Conservation (phyloP, 1,139 yeast genomes). For the Waltiozyma sp. region DNA sequence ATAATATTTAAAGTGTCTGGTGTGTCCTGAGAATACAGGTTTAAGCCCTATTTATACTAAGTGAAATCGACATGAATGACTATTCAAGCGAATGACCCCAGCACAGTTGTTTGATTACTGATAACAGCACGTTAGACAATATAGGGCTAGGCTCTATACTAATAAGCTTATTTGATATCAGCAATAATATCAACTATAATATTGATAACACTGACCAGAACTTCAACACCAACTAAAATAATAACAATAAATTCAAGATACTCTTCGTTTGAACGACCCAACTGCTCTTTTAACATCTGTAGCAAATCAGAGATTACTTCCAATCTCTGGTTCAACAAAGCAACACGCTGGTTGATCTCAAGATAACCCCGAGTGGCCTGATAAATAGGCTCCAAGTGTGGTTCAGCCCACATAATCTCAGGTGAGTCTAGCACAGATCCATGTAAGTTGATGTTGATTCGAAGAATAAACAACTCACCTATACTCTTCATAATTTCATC, state of each 20-base stretch:
- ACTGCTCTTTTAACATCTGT: conserved; percentile 93
- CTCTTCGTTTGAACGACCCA: conserved; percentile 88
- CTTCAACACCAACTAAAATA: conserved; percentile 86
- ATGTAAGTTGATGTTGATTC: conserved; percentile 86
- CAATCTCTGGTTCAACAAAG: conserved; percentile 75
- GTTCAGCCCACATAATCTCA: conserved; percentile 98
- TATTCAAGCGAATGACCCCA: no score
- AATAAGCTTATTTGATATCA: conserved; percentile 9
- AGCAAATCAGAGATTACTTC: conserved; percentile 89
- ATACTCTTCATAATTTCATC: conserved; percentile 94
- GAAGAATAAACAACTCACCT: conserved; percentile 83
- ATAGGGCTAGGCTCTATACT: no score
- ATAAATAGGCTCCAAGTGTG: conserved; percentile 91
- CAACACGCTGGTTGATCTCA: conserved; percentile 88
- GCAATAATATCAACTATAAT: conserved; percentile 34
- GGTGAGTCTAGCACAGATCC: conserved; percentile 95
- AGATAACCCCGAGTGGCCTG: conserved; percentile 93
- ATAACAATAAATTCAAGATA: conserved; percentile 88
- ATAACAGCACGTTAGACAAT: background rate
- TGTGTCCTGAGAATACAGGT: no score
- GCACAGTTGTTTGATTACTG: no score
- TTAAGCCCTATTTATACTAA: no score
- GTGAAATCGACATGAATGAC: no score
- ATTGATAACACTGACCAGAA: conserved; percentile 76
- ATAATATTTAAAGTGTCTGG: no score